A percentile compares a stretch with the other conserved stretches of the same genome.
These are phyloP conservation scores for Suhomyces coccinellae DNA, from an alignment of 1,139 yeast species.

Conservation along the genomic window DNA sequence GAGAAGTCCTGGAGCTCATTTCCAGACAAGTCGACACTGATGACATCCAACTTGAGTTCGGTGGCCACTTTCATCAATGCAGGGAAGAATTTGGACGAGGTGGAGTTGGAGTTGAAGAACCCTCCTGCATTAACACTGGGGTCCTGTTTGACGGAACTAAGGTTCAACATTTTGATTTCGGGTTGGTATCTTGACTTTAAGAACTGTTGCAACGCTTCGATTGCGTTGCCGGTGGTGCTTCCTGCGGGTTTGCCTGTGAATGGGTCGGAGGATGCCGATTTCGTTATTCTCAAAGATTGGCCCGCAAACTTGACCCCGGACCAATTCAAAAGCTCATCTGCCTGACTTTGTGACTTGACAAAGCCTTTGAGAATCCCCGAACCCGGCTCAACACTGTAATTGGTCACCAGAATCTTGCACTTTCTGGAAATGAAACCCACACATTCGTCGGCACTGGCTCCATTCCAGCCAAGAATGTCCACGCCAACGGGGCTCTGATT, in stretches of 20 bases:
- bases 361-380: constrained; percentile 57
- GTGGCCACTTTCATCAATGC: constrained; percentile 87
- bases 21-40: constrained; percentile 72
- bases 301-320: constrained; percentile 85
- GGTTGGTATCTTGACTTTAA: constrained; percentile 68
- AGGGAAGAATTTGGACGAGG: constrained; percentile 78
- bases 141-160: constrained; percentile 69
- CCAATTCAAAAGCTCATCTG: constrained; percentile 58
- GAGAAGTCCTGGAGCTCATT: constrained; percentile 67
- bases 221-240: constrained; percentile 39
- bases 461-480: constrained; percentile 80
- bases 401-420: constrained; percentile 54
- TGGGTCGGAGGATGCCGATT: constrained; percentile 29
- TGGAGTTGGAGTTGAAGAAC: constrained; percentile 58
- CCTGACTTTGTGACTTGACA: constrained; percentile 57
- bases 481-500: constrained; percentile 46
- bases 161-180: constrained; percentile 63
- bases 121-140: constrained; percentile 62
- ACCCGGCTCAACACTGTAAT: constrained; percentile 42
- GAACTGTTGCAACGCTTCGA: constrained; percentile 62
- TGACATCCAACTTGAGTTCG: constrained; percentile 54
- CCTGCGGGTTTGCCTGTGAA: constrained; percentile 21
- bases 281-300: constrained; percentile 55
- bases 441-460: constrained; percentile 69
- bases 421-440: constrained; percentile 70